Evolutionary conservation across 345 rosid genomes (phyloP).

Genomic region (Raphanus sativus): DNA sequence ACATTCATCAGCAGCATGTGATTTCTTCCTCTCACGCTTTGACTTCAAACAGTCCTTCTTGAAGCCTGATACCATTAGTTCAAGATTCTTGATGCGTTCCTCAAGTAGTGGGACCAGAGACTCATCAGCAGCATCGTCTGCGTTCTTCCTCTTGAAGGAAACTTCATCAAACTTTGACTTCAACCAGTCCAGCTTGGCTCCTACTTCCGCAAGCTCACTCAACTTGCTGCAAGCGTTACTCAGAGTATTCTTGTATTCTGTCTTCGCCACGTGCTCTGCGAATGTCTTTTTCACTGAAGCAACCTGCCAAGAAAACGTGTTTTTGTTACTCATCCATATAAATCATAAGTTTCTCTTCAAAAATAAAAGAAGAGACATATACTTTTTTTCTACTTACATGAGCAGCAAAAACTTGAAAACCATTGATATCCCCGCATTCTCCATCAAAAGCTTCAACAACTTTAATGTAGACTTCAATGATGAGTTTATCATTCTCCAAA

Average conservation of each 20-base stretch:
- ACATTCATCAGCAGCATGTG: neutral
- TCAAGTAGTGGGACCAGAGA: neutral
- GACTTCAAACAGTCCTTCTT: neutral
- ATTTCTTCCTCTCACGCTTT: neutral
- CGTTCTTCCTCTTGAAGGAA: neutral
- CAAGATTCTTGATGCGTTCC: constrained; percentile 8
- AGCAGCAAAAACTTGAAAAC: neutral
- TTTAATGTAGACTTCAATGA: constrained; percentile 16
- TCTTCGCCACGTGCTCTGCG: constrained; percentile 11
- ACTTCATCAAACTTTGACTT: constrained; percentile 1
- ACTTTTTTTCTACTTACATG: neutral
- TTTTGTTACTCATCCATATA: neutral
- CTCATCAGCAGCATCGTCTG: neutral
- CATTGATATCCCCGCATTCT: neutral
- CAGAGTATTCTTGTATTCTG: constrained; percentile 15
- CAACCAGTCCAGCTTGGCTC: constrained; percentile 14
- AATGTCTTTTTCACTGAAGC: constrained; percentile 14
- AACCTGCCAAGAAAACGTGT: constrained; percentile 15
- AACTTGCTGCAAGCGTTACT: neutral
- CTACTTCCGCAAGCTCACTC: constrained; percentile 8
- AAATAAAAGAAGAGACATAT: neutral
- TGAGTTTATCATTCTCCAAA: constrained; percentile 18
- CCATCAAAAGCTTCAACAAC: constrained; percentile 4
- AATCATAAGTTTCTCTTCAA: neutral
- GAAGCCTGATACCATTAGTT: neutral